A percentile compares a stretch with the other conserved stretches of the same genome.
These are phyloP conservation scores for Ustanciosporium gigantosporum DNA, from an alignment of 1,284 basidiomycete species.

Conservation along the genomic window DNA sequence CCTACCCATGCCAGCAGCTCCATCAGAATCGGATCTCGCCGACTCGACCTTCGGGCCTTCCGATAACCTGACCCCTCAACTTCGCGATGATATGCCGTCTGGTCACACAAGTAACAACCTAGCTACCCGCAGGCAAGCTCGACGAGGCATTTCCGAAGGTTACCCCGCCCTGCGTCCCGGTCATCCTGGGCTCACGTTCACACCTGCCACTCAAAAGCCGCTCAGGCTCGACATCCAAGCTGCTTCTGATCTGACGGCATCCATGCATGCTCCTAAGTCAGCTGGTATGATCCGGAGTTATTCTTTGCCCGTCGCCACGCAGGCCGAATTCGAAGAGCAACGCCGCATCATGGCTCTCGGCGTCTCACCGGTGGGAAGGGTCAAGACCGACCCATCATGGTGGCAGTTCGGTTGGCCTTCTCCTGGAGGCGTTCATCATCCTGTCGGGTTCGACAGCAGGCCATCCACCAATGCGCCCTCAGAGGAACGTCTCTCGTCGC, in stretches of 20 bases:
- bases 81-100: not conserved
- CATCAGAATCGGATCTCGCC: not conserved
- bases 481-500: too few species aligned
- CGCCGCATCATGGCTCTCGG: conserved; percentile 41
- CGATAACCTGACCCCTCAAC: conserved; percentile 12
- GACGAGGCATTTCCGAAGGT: conserved; percentile 23
- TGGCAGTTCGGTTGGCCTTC: conserved; percentile 41
- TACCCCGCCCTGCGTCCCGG: conserved; percentile 2
- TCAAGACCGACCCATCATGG: conserved; percentile 23
- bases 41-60: conserved; percentile 5
- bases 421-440: conserved; percentile 27
- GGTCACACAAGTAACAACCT: conserved; percentile 4
- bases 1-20: conserved; percentile 22
- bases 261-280: conserved; percentile 7
- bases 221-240: conserved; percentile 29
- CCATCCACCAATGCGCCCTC: too few species aligned
- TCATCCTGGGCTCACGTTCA: not conserved
- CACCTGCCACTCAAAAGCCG: not conserved
- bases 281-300: conserved; percentile 48
- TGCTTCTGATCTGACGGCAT: conserved; percentile 2
- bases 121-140: conserved; percentile 18
- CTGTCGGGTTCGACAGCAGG: too few species aligned
- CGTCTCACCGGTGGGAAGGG: conserved; percentile 13
- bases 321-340: conserved; percentile 45
- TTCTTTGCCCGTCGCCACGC: conserved; percentile 51